phyloP scores from a whole-genome alignment of 257 asterid genomes.

The Nicotiana benthamiana region DNA sequence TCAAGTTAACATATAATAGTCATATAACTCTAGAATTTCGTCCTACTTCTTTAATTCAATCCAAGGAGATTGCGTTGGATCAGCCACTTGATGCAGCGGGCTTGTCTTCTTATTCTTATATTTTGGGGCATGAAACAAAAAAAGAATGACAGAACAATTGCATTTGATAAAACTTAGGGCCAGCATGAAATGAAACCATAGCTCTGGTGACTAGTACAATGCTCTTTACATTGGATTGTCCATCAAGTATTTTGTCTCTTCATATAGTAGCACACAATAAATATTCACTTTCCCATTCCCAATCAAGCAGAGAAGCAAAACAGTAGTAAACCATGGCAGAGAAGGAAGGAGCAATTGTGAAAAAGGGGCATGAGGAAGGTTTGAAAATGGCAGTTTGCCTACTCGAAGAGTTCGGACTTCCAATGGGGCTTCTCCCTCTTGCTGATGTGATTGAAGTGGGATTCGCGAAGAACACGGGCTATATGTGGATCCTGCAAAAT shows the following conservation, averaged over 20 bases:
- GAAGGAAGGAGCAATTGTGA: conserved; percentile 53
- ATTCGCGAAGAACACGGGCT: conserved; percentile 48
- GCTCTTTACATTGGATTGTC: conserved; percentile 28
- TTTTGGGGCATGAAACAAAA: not conserved
- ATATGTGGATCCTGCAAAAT: conserved; percentile 65
- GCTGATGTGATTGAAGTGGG: conserved; percentile 65
- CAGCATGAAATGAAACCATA: not conserved
- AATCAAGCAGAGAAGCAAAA: not conserved
- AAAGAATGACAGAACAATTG: not conserved
- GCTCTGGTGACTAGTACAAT: conserved; percentile 25
- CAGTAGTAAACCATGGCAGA: conserved; percentile 42
- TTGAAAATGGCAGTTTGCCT: conserved; percentile 37
- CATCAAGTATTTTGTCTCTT: conserved; percentile 20
- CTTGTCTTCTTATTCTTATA: not conserved
- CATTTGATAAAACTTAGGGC: not conserved
- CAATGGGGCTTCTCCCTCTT: conserved; percentile 63
- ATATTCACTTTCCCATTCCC: not conserved
- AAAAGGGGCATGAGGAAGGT: conserved; percentile 51
- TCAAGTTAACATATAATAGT: not conserved
- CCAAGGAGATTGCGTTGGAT: not conserved
- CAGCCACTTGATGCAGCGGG: not conserved
- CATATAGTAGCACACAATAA: not conserved
- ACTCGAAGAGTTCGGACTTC: conserved; percentile 65
- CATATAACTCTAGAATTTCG: not conserved
- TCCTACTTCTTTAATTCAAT: not conserved